These are phyloP conservation scores for Corrigiola litoralis DNA, from an alignment of 179 eudicot genomes.

Conservation along the genomic window DNA sequence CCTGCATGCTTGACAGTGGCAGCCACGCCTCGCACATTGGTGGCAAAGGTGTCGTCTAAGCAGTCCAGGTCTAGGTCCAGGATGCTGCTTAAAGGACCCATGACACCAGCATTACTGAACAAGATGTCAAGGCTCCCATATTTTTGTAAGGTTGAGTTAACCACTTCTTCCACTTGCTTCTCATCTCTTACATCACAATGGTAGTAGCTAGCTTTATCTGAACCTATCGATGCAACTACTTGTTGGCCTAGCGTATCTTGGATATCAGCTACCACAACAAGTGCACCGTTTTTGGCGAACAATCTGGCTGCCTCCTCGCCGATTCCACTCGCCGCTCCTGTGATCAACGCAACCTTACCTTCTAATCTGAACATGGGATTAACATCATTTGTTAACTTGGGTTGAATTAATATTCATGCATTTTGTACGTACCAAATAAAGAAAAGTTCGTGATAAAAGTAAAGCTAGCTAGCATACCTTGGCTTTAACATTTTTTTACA, in stretches of 20 bases:
- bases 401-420: no score
- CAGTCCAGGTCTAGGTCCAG: conserved; percentile 45
- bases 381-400: no score
- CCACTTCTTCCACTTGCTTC: conserved; percentile 22
- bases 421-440: no score
- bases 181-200: conserved; percentile 41
- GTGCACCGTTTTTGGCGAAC: conserved; percentile 50
- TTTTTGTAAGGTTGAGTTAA: conserved; percentile 19
- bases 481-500: conserved; percentile 2
- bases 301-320: conserved; percentile 58
- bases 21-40: conserved; percentile 54
- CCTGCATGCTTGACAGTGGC: conserved; percentile 58
- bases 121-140: conserved; percentile 30
- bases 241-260: conserved; percentile 56
- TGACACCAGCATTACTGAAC: conserved; percentile 64
- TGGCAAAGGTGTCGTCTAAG: conserved; percentile 44
- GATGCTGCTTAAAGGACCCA: conserved; percentile 42
- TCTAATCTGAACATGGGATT: conserved; percentile 33
- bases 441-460: no score
- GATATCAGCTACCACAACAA: conserved; percentile 48
- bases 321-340: conserved; percentile 77
- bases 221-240: conserved; percentile 39
- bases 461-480: background rate
- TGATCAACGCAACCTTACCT: conserved; percentile 73
- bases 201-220: conserved; percentile 21